Evolutionary conservation across 768 basidiomycete species (phyloP).

Genomic region (Galerina sulciceps): DNA sequence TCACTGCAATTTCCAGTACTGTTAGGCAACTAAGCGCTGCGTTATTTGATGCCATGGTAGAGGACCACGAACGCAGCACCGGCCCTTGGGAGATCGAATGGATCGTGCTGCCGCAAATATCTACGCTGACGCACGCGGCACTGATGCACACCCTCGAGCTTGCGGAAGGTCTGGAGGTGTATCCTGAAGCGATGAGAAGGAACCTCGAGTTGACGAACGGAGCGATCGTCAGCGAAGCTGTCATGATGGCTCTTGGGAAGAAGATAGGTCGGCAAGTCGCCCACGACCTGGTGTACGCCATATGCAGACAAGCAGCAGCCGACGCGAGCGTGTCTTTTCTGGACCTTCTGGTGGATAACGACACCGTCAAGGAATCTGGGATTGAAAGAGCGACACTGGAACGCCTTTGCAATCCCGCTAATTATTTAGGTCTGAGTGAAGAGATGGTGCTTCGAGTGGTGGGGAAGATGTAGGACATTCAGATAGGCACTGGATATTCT

Average conservation of each 20-base stretch:
- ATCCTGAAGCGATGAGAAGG: constrained; percentile 41
- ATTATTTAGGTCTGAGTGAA: constrained; percentile 41
- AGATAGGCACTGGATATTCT: too few relatives aligned
- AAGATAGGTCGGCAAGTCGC: constrained; percentile 47
- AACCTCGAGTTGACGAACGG: constrained; percentile 45
- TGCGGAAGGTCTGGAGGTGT: constrained; percentile 43
- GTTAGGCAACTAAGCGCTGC: constrained; percentile 42
- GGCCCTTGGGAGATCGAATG: constrained; percentile 58
- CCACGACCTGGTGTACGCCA: constrained; percentile 47
- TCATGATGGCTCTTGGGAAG: constrained; percentile 51
- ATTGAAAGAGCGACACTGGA: constrained; percentile 30
- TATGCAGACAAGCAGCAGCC: constrained; percentile 36
- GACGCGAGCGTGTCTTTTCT: constrained; percentile 29
- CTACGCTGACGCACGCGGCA: constrained; percentile 43
- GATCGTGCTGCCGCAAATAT: constrained; percentile 50
- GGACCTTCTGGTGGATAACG: constrained; percentile 34
- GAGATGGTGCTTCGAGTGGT: constrained; percentile 31
- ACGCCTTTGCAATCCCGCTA: constrained; percentile 39
- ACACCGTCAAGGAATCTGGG: constrained; percentile 28
- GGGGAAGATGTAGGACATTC: not conserved
- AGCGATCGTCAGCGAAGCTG: constrained; percentile 46
- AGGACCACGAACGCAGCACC: constrained; percentile 51
- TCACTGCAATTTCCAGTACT: constrained; percentile 45
- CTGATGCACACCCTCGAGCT: constrained; percentile 40
- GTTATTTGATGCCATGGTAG: constrained; percentile 51